Conservation (phyloP, 768 basidiomycete genomes). For the Coprinopsis sp. region DNA sequence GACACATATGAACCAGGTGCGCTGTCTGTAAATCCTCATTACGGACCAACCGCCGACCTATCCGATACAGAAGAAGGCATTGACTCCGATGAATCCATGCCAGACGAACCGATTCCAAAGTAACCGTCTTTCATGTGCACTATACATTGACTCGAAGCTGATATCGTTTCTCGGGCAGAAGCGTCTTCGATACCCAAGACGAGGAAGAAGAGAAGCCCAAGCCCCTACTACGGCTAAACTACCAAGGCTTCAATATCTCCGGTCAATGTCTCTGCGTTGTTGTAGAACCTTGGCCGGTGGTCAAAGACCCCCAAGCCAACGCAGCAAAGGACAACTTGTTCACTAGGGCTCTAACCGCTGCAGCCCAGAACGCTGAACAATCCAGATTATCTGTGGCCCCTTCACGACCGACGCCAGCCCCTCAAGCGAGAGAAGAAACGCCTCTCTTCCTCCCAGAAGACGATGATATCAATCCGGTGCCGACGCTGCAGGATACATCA, state of each 20-base stretch:
- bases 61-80: constrained; percentile 9
- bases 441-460: constrained; percentile 76
- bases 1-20: constrained; percentile 5
- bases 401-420: not conserved
- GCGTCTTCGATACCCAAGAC: constrained; percentile 35
- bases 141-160: too few species aligned
- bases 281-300: constrained; percentile 74
- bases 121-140: too few species aligned
- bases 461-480: constrained; percentile 36
- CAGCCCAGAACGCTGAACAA: constrained; percentile 9
- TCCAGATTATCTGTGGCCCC: constrained; percentile 5
- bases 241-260: constrained; percentile 66
- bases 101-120: constrained; percentile 6
- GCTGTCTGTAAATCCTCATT: too few species aligned
- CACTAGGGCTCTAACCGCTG: too few species aligned
- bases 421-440: constrained; percentile 37
- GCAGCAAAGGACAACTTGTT: constrained; percentile 1
- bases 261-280: constrained; percentile 77
- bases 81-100: constrained; percentile 9
- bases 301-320: constrained; percentile 9
- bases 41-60: constrained; percentile 7
- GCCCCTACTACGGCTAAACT: constrained; percentile 58
- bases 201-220: constrained; percentile 77
- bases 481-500: constrained; percentile 28
- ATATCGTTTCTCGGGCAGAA: too few species aligned